phyloP scores from a whole-genome alignment of 2,329 filamentous ascomycete species.

The Fusarium miscanthi region DNA sequence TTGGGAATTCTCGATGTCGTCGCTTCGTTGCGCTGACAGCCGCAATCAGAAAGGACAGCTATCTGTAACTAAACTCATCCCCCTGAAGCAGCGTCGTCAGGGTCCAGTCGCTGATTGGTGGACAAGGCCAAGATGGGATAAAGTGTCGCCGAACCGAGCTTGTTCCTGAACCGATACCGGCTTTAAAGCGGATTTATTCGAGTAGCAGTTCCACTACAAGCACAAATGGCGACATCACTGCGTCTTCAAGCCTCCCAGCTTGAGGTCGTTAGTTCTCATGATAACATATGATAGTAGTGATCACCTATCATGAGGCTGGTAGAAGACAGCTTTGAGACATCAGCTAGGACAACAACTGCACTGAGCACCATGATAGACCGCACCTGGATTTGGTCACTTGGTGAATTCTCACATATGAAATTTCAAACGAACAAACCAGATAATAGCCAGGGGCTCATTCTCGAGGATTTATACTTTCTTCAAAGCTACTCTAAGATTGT shows the following conservation, averaged over 20 bases:
- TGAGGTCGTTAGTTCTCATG: background rate
- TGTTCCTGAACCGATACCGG: slow-evolving; percentile 8
- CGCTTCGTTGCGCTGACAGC: slow-evolving; percentile 25
- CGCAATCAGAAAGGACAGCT: slow-evolving; percentile 46
- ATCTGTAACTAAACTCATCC: slow-evolving; percentile 41
- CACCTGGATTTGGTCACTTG: background rate
- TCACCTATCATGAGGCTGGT: background rate
- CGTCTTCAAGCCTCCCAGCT: background rate
- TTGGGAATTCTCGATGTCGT: slow-evolving; percentile 27
- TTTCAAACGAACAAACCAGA: background rate
- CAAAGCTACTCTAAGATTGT: accelerated
- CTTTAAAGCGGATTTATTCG: slow-evolving; percentile 3
- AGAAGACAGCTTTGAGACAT: background rate
- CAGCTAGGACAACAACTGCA: background rate
- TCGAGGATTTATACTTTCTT: background rate
- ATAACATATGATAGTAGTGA: background rate
- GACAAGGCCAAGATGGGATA: slow-evolving; percentile 32
- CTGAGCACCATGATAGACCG: background rate
- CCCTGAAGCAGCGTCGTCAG: slow-evolving; percentile 37
- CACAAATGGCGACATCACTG: background rate
- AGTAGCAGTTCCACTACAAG: background rate
- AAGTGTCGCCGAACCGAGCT: slow-evolving; percentile 41
- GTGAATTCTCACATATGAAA: background rate
- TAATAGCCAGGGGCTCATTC: no score
- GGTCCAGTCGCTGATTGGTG: slow-evolving; percentile 41